These are phyloP conservation scores for Phoenix roebelenii DNA, from an alignment of 176 grass and related monocot species.

Conservation along the genomic window DNA sequence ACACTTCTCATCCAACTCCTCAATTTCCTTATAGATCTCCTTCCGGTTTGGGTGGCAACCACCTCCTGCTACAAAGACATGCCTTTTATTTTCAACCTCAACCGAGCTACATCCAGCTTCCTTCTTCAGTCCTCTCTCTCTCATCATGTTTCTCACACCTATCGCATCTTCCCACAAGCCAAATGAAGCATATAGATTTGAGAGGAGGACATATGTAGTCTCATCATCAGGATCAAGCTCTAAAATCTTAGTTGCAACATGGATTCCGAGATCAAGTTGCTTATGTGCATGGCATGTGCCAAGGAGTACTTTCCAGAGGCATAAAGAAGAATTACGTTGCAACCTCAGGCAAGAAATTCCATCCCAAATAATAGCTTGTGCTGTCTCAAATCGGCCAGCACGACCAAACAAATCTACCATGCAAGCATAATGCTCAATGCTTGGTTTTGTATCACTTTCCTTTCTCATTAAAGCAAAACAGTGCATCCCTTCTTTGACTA, in stretches of 20 bases:
- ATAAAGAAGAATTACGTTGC: background rate
- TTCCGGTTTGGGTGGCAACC: background rate
- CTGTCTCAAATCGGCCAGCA: constrained; percentile 6
- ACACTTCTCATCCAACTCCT: constrained; percentile 5
- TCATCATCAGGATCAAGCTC: constrained; percentile 5
- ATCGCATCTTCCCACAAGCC: constrained; percentile 19
- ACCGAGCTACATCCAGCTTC: constrained; percentile 22
- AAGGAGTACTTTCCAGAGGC: constrained; percentile 18
- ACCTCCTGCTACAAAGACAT: constrained; percentile 17
- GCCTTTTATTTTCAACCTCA: constrained; percentile 9
- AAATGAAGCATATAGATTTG: constrained; percentile 15
- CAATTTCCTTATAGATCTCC: constrained; percentile 12
- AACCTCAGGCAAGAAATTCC: background rate
- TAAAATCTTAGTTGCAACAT: constrained; percentile 5
- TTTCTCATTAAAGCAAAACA: constrained; percentile 12
- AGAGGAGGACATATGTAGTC: constrained; percentile 16
- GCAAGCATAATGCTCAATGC: constrained; percentile 15
- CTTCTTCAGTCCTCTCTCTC: constrained; percentile 16
- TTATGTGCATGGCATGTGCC: constrained; percentile 17
- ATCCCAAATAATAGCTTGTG: background rate
- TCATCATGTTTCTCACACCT: constrained; percentile 3
- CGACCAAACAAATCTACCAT: constrained; percentile 27
- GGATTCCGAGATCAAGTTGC: constrained; percentile 10
- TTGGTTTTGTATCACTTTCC: background rate
- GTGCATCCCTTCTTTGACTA: constrained; percentile 1